A percentile compares a stretch with the other conserved stretches of the same genome.
These are phyloP conservation scores for Hypoxylon cercidicola DNA, from an alignment of 495 filamentous ascomycete species.

Conservation along the genomic window DNA sequence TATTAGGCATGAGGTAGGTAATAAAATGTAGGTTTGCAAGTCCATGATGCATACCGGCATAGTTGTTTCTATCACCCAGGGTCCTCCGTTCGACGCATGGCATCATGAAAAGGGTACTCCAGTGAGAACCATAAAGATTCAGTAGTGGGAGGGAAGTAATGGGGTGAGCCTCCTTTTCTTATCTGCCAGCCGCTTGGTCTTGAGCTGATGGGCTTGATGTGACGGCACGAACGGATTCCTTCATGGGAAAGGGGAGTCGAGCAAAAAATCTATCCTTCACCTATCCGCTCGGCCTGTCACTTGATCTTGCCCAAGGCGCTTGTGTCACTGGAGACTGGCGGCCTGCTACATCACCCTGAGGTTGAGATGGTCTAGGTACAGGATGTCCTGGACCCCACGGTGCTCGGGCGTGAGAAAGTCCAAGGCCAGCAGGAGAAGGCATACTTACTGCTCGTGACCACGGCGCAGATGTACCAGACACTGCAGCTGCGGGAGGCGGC, in stretches of 20 bases:
- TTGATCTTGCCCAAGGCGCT: constrained; percentile 44
- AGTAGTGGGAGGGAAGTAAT: background rate
- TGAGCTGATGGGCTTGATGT: background rate
- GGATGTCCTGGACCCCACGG: constrained; percentile 35
- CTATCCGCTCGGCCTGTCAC: constrained; percentile 43
- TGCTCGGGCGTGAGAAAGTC: constrained; percentile 50
- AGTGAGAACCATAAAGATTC: too few species aligned
- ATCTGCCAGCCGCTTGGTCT: background rate
- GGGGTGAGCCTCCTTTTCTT: background rate
- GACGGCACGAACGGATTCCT: background rate
- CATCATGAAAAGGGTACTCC: too few species aligned
- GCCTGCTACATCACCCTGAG: constrained; percentile 21
- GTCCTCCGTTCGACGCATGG: too few species aligned
- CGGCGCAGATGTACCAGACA: constrained; percentile 49
- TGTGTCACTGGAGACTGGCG: constrained; percentile 26
- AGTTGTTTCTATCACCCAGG: too few species aligned
- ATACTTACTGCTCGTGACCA: constrained; percentile 52
- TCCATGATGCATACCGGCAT: too few species aligned
- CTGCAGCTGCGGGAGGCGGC: constrained; percentile 22
- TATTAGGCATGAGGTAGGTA: too few species aligned
- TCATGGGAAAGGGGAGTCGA: background rate
- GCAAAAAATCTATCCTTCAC: background rate
- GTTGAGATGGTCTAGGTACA: constrained; percentile 29
- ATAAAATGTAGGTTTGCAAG: too few species aligned
- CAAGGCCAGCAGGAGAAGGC: constrained; percentile 42